These are phyloP conservation scores for Coemansia sp. DNA, from an alignment of 192 early-diverging fungal species.

Conservation along the genomic window DNA sequence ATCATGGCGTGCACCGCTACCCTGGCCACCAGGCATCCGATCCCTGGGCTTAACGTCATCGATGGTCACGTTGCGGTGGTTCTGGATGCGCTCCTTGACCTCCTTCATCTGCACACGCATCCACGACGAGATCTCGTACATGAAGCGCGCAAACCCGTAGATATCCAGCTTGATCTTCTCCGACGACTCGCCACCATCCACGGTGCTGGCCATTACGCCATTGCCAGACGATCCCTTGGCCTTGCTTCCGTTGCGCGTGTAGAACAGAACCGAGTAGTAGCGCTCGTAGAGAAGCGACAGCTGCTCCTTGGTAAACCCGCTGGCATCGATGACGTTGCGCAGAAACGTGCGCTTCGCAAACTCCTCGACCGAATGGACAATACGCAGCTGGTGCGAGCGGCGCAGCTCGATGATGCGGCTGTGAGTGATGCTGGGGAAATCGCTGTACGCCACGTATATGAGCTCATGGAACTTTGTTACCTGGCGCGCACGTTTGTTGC, in stretches of 20 bases:
- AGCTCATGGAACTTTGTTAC: slow-evolving; percentile 87
- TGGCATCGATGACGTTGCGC: slow-evolving; percentile 72
- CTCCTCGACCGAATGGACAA: slow-evolving; percentile 88
- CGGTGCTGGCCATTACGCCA: neutral
- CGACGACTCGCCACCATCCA: slow-evolving; percentile 3
- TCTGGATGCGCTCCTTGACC: slow-evolving; percentile 40
- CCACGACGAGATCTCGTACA: slow-evolving; percentile 70
- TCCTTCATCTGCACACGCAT: slow-evolving; percentile 55
- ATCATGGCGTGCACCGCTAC: slow-evolving; percentile 21
- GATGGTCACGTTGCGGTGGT: slow-evolving; percentile 36
- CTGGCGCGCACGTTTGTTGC: slow-evolving; percentile 57
- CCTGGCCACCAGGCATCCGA: neutral
- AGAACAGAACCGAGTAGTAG: slow-evolving; percentile 80
- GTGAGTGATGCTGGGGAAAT: slow-evolving; percentile 81
- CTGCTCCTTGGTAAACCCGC: slow-evolving; percentile 83
- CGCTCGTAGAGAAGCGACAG: slow-evolving; percentile 86
- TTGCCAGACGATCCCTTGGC: slow-evolving; percentile 20
- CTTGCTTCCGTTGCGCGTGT: slow-evolving; percentile 24
- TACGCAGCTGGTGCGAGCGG: slow-evolving; percentile 81
- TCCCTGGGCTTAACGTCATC: slow-evolving; percentile 14
- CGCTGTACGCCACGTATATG: slow-evolving; percentile 86
- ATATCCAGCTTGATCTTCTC: slow-evolving; percentile 62
- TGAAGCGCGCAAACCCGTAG: slow-evolving; percentile 74
- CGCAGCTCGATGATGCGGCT: slow-evolving; percentile 76
- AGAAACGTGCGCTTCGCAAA: slow-evolving; percentile 91